Base-by-base conservation (phyloP, 1,284 basidiomycete genomes). In the Violaceomyces palustris region DNA sequence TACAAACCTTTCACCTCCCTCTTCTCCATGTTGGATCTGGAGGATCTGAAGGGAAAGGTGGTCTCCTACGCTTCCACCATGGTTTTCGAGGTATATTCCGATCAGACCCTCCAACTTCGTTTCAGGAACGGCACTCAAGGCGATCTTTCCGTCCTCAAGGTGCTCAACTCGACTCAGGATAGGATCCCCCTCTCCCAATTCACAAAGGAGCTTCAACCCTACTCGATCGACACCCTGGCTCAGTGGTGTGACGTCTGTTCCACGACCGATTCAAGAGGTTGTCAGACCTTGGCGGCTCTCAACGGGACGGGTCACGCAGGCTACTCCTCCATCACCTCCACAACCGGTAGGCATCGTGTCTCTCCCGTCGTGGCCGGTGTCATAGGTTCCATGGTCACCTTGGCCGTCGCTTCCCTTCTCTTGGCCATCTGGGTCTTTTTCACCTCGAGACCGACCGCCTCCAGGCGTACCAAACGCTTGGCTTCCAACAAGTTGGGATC, bases 1-100 rank as follows among this genome's bases (percentile, higher is more conserved):
- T 90, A 90, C 78, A 88, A 90, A 74, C 85, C 88, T 23, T 87
- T 90, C 80, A 83, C 90, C 64, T 87, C 86, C 12, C 79, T 90
- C 70, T 84, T 88, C 81, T 81, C 84, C 73, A 81, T 87, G 75
- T 43, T 58, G 42, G 46, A 49, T 25, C 44, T 65, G 22, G 38
- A 39, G 5, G 24, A 31, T 0, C 31, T 67, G 25, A 23, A 48
- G 42, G 35, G 30, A 25, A 73, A 43, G 26, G 41, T 64, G 83
- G 87, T 88, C 64, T 80, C 88, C 75, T 90, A 81, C 64, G 84
- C 84, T 1, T 84, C 85, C 35, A 83, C 85, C 17, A 74, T 87
- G 36, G 82, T 82, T 33, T 84, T 89, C 57, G 88, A 91, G 76
- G 78, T 91, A 45, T 51, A 57, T 17, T 44, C 57, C 21, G 63